A percentile compares a stretch with the other conserved stretches of the same genome.
These are phyloP conservation scores for Claviceps sp. DNA, from an alignment of 2,329 filamentous ascomycete species.

Conservation along the genomic window DNA sequence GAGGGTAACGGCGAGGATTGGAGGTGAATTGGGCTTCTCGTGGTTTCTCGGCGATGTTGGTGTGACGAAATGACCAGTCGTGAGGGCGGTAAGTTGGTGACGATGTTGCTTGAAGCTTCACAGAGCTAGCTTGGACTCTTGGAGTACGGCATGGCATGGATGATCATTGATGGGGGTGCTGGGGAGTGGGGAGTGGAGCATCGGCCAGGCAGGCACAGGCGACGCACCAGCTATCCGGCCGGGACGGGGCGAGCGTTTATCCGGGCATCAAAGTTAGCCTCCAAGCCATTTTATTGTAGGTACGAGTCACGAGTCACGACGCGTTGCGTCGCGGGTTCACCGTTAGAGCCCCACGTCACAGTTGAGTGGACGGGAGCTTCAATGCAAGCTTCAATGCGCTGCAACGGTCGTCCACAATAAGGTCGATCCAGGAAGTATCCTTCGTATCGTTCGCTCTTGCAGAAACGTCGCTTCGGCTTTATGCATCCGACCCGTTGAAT, in stretches of 20 bases:
- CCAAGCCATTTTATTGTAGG: too few species aligned
- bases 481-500: neutral
- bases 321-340: neutral
- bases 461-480: neutral
- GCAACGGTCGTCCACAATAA: neutral
- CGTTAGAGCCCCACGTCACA: neutral
- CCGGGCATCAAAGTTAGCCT: neutral
- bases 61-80: neutral
- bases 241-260: slow-evolving; percentile 2
- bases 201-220: slow-evolving; percentile 21
- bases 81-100: neutral
- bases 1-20: neutral
- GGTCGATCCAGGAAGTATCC: too few species aligned
- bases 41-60: neutral
- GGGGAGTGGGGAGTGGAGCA: slow-evolving; percentile 19
- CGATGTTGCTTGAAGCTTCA: neutral
- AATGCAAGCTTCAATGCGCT: neutral
- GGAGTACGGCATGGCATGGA: neutral
- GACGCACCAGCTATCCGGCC: neutral
- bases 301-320: too few species aligned
- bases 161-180: neutral
- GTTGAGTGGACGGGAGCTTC: neutral
- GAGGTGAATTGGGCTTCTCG: neutral
- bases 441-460: too few species aligned
- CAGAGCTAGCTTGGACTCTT: neutral